Base-by-base conservation (phyloP, 2,329 filamentous ascomycete species). In the Fusarium sp. region DNA sequence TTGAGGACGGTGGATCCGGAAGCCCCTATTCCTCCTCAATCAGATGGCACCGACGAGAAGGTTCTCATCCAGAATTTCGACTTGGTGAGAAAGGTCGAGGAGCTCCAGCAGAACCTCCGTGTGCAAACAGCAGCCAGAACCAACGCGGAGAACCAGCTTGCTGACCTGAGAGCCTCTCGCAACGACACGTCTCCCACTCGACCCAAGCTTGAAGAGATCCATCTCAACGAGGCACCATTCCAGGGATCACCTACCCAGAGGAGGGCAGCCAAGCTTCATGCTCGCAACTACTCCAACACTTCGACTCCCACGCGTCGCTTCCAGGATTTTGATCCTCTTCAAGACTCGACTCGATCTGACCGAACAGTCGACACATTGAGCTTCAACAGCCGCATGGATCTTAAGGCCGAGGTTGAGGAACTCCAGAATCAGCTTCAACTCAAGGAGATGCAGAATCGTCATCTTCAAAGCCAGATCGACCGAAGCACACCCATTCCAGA, bases 391-490 rank as follows among this genome's bases (percentile, higher is more conserved):
- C 92, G 93, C 42, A 96, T 97, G 92, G 96, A 98, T 80, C 86
- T 97, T 69, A 96, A 95, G 79, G 90, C 94, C 5, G 95, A 98
- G 78, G 87, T 98, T 14, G 96, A 98, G 81, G 92, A 97, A 82
- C 88, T 98, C 29, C 96, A 98, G 81, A 98, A 97, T 80, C 94
- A 98, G 81, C 89, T 98, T 61, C 96, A 98, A 80, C 90, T 98
- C 81, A 92, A 93, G 6, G 93, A 98, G 82, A 98, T 98, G 94
- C 94, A 97, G 77, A 98, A 98, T 83, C 92, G 93, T 37, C 95
- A 98, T 79, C 89, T 98, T 7, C 94, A 98, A 80, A 95, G 91
- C 79, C 95, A 98, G 80, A 85, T 98, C 47, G 93, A 96, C 42
- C 90, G 93, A 56, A 85, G 85, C 11, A 91, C 90, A 0, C 90